Base-by-base conservation (phyloP, 2,329 filamentous ascomycete genomes). In the Rhytidhysteron rufulum region DNA sequence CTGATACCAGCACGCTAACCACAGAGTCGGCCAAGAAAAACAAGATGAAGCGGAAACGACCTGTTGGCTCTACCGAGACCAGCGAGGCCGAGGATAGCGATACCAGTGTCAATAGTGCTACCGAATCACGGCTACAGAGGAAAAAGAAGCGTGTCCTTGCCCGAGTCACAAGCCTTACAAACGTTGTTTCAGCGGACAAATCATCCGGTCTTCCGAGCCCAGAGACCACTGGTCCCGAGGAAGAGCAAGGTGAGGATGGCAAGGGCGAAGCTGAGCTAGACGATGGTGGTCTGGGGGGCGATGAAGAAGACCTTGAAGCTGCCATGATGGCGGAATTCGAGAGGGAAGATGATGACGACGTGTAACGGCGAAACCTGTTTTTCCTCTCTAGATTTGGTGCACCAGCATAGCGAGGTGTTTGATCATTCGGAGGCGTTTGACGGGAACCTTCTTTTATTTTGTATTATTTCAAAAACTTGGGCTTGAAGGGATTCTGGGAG, bases 111-210 rank as follows among this genome's bases (percentile, higher is more conserved):
- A 51, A 48, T 9, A 60, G 57, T 39, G 36, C 31, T 18, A 58
- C 54, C 9, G 57, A 53, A 3, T 72, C 69, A 6, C 59, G 62
- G 31, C 54, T 75, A 35, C 70, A 74, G 54, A 65, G 67, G 50
- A 54, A 71, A 38, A 74, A 74, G 60, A 70, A 66, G 45, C 66
- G 71, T 41, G 72, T 70, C 5, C 52, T 73, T 47, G 66, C 65
- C 39, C 55, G 72, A 38, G 71, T 71, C 3, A 70, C 66, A 4
- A 73, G 70, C 31, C 49, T 75, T 42, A 69, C 65, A 8, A 73
- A 70, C 34, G 65, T 71, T 5, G 53, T 63, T 15, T 58, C 50
- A 39, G 55, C 62, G 25, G 65, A 68, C 24, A 66, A 66, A 43
- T 60, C 62, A 4, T 66, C 63, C 4, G 65, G 66, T 31, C 57